Conservation (phyloP, 208 protist species). For the Wallacemonas sp. region DNA sequence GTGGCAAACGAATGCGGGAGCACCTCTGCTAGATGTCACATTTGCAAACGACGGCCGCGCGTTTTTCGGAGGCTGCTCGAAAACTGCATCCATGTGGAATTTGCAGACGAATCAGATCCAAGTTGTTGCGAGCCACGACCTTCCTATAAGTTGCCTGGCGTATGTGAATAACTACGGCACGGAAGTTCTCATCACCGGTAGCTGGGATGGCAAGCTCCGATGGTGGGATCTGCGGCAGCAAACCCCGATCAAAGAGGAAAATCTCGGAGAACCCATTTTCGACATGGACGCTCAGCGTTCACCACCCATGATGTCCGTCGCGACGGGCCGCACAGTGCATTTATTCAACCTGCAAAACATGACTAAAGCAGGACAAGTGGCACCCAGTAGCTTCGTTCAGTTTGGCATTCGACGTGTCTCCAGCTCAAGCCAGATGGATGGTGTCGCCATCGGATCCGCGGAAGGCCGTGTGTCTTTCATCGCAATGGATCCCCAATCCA, state of each 20-base stretch:
- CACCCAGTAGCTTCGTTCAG: slow-evolving; percentile 53
- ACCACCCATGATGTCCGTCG: slow-evolving; percentile 64
- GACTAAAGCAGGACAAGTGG: slow-evolving; percentile 48
- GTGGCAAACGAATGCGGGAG: slow-evolving; percentile 38
- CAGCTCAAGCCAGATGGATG: slow-evolving; percentile 58
- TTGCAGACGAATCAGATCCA: slow-evolving; percentile 56
- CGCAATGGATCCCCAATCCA: slow-evolving; percentile 27
- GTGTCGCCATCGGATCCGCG: slow-evolving; percentile 64
- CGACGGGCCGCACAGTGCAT: slow-evolving; percentile 58
- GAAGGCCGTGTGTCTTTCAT: slow-evolving; percentile 76
- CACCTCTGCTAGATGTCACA: slow-evolving; percentile 62
- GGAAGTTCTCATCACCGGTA: slow-evolving; percentile 77
- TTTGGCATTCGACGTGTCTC: slow-evolving; percentile 73
- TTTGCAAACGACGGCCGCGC: slow-evolving; percentile 71
- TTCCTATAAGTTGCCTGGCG: slow-evolving; percentile 76
- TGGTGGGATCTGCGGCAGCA: slow-evolving; percentile 84
- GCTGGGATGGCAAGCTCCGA: slow-evolving; percentile 84
- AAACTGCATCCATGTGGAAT: slow-evolving; percentile 82
- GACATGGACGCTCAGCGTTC: slow-evolving; percentile 64
- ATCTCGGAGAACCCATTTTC: slow-evolving; percentile 74
- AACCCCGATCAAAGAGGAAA: slow-evolving; percentile 61
- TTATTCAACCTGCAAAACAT: slow-evolving; percentile 70
- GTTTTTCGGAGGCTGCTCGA: slow-evolving; percentile 79
- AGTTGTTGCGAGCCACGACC: slow-evolving; percentile 80
- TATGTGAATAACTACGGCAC: slow-evolving; percentile 31